phyloP scores from a whole-genome alignment of 1,284 basidiomycete genomes.

The Cryptococcus hybrid region DNA sequence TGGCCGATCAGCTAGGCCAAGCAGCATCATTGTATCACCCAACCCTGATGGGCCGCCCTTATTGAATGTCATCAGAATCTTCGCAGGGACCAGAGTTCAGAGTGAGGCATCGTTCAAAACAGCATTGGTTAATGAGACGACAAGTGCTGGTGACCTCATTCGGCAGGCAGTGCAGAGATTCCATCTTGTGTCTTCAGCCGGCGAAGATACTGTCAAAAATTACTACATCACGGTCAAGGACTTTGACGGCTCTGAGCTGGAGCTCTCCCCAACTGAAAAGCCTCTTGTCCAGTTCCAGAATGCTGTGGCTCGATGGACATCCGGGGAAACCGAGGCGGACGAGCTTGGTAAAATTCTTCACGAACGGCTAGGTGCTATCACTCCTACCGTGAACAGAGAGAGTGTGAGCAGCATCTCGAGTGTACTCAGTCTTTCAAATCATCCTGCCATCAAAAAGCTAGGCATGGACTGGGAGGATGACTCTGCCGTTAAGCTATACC shows the following conservation, averaged over 20 bases:
- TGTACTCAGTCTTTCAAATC: constrained; percentile 80
- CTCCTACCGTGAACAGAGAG: constrained; percentile 83
- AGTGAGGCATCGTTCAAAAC: constrained; percentile 98
- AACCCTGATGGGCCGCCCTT: constrained; percentile 63
- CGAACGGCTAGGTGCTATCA: constrained; percentile 41
- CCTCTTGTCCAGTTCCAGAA: constrained; percentile 88
- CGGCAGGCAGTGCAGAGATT: constrained; percentile 92
- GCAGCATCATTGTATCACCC: constrained; percentile 53
- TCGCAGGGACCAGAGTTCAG: constrained; percentile 75
- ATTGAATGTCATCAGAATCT: constrained; percentile 89
- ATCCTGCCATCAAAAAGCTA: constrained; percentile 88
- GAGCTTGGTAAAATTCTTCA: constrained; percentile 10
- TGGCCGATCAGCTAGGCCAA: constrained; percentile 48
- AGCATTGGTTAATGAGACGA: constrained; percentile 83
- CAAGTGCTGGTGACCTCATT: constrained; percentile 77
- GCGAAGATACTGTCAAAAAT: constrained; percentile 51
- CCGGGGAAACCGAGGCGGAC: constrained; percentile 26
- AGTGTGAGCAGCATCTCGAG: constrained; percentile 92
- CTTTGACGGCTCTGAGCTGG: constrained; percentile 73
- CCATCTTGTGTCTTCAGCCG: constrained; percentile 58
- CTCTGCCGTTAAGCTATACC: constrained; percentile 92
- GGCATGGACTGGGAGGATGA: constrained; percentile 98
- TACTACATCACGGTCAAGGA: constrained; percentile 93
- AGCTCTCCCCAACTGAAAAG: constrained; percentile 67
- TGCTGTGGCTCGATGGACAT: constrained; percentile 33